These are phyloP conservation scores for Trichoderma reesei DNA, from an alignment of 495 filamentous ascomycete genomes.

Conservation along the genomic window DNA sequence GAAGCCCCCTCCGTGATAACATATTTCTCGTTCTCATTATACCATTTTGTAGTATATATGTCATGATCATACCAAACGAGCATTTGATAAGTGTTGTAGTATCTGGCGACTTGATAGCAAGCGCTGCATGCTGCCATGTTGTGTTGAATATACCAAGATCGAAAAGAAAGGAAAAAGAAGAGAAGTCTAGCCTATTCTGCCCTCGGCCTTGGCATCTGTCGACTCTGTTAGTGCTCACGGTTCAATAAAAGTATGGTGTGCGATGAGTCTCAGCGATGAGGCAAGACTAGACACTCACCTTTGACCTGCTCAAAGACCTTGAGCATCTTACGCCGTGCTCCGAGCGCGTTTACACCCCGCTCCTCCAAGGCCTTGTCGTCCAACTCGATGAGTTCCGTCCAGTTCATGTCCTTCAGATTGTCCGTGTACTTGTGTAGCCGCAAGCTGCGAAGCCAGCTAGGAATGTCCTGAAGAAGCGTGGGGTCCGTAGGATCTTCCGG, in stretches of 20 bases:
- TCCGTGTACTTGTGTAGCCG: conserved; percentile 98
- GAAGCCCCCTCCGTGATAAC: background rate
- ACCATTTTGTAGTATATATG: background rate
- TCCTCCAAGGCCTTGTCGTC: conserved; percentile 92
- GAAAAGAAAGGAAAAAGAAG: too few species aligned
- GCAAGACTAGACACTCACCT: conserved; percentile 33
- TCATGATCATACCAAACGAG: background rate
- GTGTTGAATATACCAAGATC: background rate
- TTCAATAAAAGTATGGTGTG: background rate
- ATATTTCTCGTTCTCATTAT: background rate
- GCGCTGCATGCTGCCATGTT: background rate
- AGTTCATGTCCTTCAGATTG: conserved; percentile 92
- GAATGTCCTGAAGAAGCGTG: conserved; percentile 85
- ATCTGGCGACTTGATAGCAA: background rate
- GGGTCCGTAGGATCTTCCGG: conserved; percentile 96
- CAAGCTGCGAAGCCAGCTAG: conserved; percentile 88
- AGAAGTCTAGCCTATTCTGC: conserved; percentile 48
- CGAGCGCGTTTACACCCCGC: conserved; percentile 87
- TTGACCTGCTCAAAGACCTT: conserved; percentile 98
- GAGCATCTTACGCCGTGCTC: conserved; percentile 93
- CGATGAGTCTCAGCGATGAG: background rate
- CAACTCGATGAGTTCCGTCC: conserved; percentile 85
- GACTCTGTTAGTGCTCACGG: conserved; percentile 18
- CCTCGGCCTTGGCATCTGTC: conserved; percentile 50
- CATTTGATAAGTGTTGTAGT: conserved; percentile 1